These are phyloP conservation scores for Globisporangium parvum DNA, from an alignment of 352 stramenopile species.

Conservation along the genomic window DNA sequence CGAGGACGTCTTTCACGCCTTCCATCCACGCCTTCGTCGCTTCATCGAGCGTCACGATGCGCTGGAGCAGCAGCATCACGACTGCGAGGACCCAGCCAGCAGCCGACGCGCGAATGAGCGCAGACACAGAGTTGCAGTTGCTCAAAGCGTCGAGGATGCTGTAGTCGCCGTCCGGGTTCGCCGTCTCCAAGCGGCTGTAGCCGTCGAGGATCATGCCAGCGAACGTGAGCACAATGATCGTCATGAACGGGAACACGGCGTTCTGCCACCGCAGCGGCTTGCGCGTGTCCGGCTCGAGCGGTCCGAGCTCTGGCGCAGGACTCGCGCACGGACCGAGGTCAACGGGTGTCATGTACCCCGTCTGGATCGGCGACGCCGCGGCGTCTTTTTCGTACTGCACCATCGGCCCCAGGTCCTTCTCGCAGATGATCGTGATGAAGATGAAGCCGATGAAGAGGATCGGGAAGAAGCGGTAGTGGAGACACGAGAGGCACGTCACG, in stretches of 20 bases:
- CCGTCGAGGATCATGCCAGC: slow-evolving; percentile 86
- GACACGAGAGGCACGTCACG: slow-evolving; percentile 74
- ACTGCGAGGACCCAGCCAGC: slow-evolving; percentile 72
- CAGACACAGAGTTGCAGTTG: slow-evolving; percentile 71
- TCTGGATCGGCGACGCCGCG: slow-evolving; percentile 60
- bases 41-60: slow-evolving; percentile 84
- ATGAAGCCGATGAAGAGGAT: slow-evolving; percentile 87
- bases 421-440: slow-evolving; percentile 88
- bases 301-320: slow-evolving; percentile 50
- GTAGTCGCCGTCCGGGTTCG: slow-evolving; percentile 40
- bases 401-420: slow-evolving; percentile 87
- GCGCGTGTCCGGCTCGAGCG: slow-evolving; percentile 59
- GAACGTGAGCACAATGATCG: slow-evolving; percentile 82
- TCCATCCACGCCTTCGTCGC: slow-evolving; percentile 88
- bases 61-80: slow-evolving; percentile 62
- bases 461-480: slow-evolving; percentile 86
- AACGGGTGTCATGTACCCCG: slow-evolving; percentile 54
- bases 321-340: slow-evolving; percentile 65
- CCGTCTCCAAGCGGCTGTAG: slow-evolving; percentile 38
- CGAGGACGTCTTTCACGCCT: slow-evolving; percentile 89
- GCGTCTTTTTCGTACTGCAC: slow-evolving; percentile 82
- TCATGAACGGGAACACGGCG: slow-evolving; percentile 76
- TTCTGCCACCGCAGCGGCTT: slow-evolving; percentile 84
- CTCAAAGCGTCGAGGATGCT: slow-evolving; percentile 66
- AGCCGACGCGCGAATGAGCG: slow-evolving; percentile 71